Conservation (phyloP, 208 protist genomes). For the Trypanosomatidae sp. region DNA sequence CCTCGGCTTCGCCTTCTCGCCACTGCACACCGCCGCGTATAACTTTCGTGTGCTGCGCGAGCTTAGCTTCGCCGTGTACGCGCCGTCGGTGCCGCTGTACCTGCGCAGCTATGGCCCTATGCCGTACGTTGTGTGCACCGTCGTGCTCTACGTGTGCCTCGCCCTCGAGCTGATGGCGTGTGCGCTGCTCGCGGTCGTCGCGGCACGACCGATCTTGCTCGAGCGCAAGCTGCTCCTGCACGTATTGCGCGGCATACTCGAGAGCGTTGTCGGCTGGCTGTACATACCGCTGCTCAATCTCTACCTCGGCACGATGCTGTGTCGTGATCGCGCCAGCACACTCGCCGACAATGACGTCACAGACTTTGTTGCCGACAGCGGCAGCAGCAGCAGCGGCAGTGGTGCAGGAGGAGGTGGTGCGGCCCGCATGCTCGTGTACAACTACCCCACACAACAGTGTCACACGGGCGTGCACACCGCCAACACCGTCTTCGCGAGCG, state of each 20-base stretch:
- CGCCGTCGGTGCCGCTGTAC: not conserved
- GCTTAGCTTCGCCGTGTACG: not conserved
- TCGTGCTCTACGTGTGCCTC: not conserved
- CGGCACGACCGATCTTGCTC: not conserved
- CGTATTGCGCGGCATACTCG: not conserved
- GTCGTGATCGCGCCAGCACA: too few relatives aligned
- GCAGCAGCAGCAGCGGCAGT: too few relatives aligned
- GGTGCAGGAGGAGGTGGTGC: too few relatives aligned
- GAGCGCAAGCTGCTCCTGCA: not conserved
- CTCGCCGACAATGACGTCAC: too few relatives aligned
- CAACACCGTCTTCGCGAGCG: not conserved
- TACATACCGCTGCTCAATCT: not conserved
- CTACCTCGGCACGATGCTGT: not conserved
- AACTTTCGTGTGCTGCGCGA: not conserved
- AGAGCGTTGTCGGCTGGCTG: not conserved
- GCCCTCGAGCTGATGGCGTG: not conserved
- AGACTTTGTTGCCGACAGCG: too few relatives aligned
- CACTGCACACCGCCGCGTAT: not conserved
- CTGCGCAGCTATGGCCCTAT: not conserved
- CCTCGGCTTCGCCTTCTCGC: not conserved
- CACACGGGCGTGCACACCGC: not conserved
- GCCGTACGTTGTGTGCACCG: not conserved
- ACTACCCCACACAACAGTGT: not conserved
- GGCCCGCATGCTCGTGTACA: too few relatives aligned
- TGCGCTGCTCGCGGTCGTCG: not conserved